phyloP scores from a whole-genome alignment of 345 rosid genomes.

The Dipteronia sinensis region DNA sequence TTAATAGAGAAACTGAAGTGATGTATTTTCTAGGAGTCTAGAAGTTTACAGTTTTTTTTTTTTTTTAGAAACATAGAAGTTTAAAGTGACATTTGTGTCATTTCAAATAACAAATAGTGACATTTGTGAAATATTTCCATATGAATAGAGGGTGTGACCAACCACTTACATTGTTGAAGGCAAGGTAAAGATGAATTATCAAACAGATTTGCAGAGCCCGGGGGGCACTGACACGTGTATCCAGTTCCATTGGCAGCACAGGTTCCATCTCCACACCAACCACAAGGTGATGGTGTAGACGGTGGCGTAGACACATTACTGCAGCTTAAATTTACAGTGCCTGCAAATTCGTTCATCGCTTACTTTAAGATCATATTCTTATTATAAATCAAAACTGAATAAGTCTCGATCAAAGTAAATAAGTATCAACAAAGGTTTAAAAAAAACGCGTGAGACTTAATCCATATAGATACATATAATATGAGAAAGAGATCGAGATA shows the following conservation, averaged over 20 bases:
- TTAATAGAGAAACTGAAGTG: no score
- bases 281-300: constrained; percentile 33
- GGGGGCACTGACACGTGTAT: constrained; percentile 39
- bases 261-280: constrained; percentile 48
- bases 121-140: no score
- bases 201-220: constrained; percentile 31
- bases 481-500: background rate
- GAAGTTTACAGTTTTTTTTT: no score
- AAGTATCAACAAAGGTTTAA: no score
- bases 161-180: constrained; percentile 34
- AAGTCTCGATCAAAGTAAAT: no score
- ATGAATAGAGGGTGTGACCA: background rate
- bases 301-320: constrained; percentile 34
- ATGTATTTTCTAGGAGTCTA: no score
- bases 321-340: constrained; percentile 40
- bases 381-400: no score
- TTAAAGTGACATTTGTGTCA: no score
- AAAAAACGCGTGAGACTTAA: no score
- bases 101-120: no score
- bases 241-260: constrained; percentile 34
- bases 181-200: constrained; percentile 26
- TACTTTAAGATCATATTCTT: background rate
- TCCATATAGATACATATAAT: no score
- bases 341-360: constrained; percentile 25
- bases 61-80: no score